These are phyloP conservation scores for Lactarius quietus DNA, from an alignment of 768 basidiomycete species.

Conservation along the genomic window DNA sequence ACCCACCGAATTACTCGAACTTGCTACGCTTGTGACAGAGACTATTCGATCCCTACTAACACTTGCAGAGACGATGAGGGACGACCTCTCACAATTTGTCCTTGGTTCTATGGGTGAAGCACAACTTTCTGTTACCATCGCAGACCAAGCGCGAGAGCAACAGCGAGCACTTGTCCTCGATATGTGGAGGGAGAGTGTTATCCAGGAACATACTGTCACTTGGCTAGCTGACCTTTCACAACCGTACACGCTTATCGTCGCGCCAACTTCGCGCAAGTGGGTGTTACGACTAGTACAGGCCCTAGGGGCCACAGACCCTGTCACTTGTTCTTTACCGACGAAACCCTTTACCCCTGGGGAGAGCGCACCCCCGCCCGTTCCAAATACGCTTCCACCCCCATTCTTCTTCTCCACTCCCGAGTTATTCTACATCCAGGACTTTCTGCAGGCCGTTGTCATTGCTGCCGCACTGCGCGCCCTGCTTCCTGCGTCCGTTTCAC, in stretches of 20 bases:
- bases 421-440: slow-evolving; percentile 60
- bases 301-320: slow-evolving; percentile 43
- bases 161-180: slow-evolving; percentile 55
- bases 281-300: slow-evolving; percentile 46
- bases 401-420: slow-evolving; percentile 57
- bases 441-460: slow-evolving; percentile 66
- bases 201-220: slow-evolving; percentile 30
- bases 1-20: slow-evolving; percentile 28
- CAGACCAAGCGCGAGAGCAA: slow-evolving; percentile 48
- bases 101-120: slow-evolving; percentile 63
- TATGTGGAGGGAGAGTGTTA: slow-evolving; percentile 42
- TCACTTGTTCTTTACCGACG: slow-evolving; percentile 27
- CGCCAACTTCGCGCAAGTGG: slow-evolving; percentile 37
- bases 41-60: slow-evolving; percentile 46
- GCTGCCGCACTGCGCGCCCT: slow-evolving; percentile 58
- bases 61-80: slow-evolving; percentile 61
- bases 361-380: slow-evolving; percentile 1
- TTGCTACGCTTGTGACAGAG: slow-evolving; percentile 49
- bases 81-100: slow-evolving; percentile 62
- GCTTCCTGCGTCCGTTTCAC: slow-evolving; percentile 34
- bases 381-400: slow-evolving; percentile 58
- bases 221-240: slow-evolving; percentile 29
- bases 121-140: slow-evolving; percentile 49
- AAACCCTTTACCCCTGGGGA: slow-evolving; percentile 20
- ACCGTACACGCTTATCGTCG: slow-evolving; percentile 19